These are phyloP conservation scores for Alternaria longipes DNA, from an alignment of 2,329 filamentous ascomycete species.

Conservation along the genomic window DNA sequence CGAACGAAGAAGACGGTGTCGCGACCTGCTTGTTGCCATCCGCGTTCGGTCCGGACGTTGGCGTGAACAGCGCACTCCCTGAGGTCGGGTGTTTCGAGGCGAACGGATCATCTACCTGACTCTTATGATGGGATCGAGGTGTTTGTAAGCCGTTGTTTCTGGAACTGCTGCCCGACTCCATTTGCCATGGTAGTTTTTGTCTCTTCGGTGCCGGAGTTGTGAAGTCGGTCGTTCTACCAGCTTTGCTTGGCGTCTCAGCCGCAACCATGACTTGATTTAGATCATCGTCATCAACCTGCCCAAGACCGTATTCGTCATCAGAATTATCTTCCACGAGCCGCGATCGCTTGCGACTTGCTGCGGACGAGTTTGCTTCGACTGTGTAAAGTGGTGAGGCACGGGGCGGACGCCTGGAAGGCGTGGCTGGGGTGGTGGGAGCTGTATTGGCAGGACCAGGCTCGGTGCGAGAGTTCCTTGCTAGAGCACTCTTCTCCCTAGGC, in stretches of 20 bases:
- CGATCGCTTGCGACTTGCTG: slow-evolving; percentile 41
- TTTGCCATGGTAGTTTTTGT: slow-evolving; percentile 53
- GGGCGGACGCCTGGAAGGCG: slow-evolving; percentile 27
- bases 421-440: slow-evolving; percentile 8
- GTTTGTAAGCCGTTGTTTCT: slow-evolving; percentile 36
- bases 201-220: slow-evolving; percentile 46
- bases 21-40: slow-evolving; percentile 18
- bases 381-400: slow-evolving; percentile 36
- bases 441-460: slow-evolving; percentile 44
- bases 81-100: slow-evolving; percentile 13
- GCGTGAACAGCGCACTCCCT: slow-evolving; percentile 25
- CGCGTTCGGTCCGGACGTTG: slow-evolving; percentile 26
- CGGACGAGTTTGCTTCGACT: slow-evolving; percentile 15
- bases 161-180: slow-evolving; percentile 24
- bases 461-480: slow-evolving; percentile 59
- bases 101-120: slow-evolving; percentile 22
- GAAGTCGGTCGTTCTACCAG: slow-evolving; percentile 48
- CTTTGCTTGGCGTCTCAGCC: slow-evolving; percentile 55
- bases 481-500: slow-evolving; percentile 57
- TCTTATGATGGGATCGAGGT: slow-evolving; percentile 33
- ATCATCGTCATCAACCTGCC: slow-evolving; percentile 43
- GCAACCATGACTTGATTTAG: slow-evolving; percentile 36
- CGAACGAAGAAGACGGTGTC: slow-evolving; percentile 32
- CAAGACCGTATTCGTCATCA: slow-evolving; percentile 48
- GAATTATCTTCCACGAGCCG: slow-evolving; percentile 35